Base-by-base conservation (phyloP, 441 rosid species). In the Populus hybrid region DNA sequence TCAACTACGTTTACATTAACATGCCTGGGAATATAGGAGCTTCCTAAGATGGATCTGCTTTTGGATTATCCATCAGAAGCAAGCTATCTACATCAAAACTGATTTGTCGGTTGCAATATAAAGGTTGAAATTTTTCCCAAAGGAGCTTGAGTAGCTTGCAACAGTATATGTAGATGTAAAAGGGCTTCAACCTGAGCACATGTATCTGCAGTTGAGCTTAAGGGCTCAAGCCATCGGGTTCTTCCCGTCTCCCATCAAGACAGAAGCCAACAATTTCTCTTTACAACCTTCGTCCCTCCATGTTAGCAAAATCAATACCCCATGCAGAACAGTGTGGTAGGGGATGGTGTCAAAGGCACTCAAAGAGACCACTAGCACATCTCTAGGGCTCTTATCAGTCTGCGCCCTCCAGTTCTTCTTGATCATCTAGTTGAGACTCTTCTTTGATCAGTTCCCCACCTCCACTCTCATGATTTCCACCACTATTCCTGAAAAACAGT, bases 341-440 rank as follows among this genome's bases (percentile, higher is more conserved):
- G 79, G 40, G 46, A 46, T 18, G n/a, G 26, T 75, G 73, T 38
- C 30, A 10, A 21, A 3, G 73, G 72, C 74, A 34, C 61, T 42
- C 46, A 36, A 26, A 72, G 63, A 75, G 65, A 28, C 65, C 26
- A 21, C 26, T 23, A 34, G 30, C n/a, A n/a, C 11, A 67, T 21
- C 26, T 66, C 24, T 64, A 18, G 69, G 66, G 79, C 69, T 38
- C 73, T 78, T 61, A 78, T 81, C 83, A 78, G 61, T 95, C 98
- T 30, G 87, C 83, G 9, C 91, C 89, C 40, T 93, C 99, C 10
- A 90, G 90, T 80, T 96, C 99, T 81, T 96, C 99, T 81, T 90
- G 95, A 85, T 96, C 99, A 80, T 96, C 98, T 77, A 92, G 74
- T 46, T 85, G 94, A 67, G 89, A 82, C 85, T 94, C 97, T 84